Base-by-base conservation (phyloP, 345 rosid species). In the Linum lewisii region DNA sequence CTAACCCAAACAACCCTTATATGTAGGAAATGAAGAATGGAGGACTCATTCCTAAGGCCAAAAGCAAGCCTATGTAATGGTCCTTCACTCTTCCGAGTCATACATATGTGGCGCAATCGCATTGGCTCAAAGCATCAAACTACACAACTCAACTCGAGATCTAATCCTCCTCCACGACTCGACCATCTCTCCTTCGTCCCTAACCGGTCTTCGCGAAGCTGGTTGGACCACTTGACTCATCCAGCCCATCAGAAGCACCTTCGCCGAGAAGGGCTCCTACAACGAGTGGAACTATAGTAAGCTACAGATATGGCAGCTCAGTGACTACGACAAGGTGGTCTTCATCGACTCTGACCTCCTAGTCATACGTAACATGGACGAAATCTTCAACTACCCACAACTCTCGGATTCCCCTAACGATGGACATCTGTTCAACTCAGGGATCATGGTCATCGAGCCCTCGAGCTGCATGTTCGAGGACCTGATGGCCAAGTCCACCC, bases 281-380 rank as follows among this genome's bases (percentile, higher is more conserved):
- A 88, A 92, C 50, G 95, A 88, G 37, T 92, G 96, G 93, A 92
- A 88, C 63, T 88, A 86, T 18, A 84, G 87, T 81, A 92, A 92
- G 65, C 81, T 92, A 7, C 74, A 95, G 7, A 57, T 92, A 2
- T 92, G 96, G 98, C 74, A 83, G 61, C 69, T 88, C 23, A 50
- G 38, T 0, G 77, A 78, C 3, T 86, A 83, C 11, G 85, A 84
- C 44, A 88, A 82, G 64, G 49, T 88, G 8, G 74, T 92, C 2
- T 92, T 92, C 71, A 78, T 88, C 34, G 98, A 92, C 47, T 70
- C 96, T 0, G 97, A 92, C 59, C 19, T 92, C 20, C 21, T 92
- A 15, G 45, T 86, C 18, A 69, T 86, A 7, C 45, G 53, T 34
- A 86, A 92, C 66, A 42, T 88, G 7, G 91, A 88, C 37, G 1